Conservation (phyloP, 257 asterid species). For the Primulina eburnea region DNA sequence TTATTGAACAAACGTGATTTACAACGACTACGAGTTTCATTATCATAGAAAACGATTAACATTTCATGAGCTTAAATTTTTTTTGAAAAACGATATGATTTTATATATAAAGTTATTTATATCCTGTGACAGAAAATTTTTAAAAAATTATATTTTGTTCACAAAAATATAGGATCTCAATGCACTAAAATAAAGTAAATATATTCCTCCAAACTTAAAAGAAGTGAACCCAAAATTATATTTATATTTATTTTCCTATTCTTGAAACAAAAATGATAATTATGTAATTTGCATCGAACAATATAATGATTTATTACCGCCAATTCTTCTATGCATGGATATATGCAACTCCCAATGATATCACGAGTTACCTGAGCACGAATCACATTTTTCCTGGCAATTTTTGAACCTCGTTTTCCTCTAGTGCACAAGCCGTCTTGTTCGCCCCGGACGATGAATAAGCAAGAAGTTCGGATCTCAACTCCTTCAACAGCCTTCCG, state of each 20-base stretch:
- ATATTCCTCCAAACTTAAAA: too few species aligned
- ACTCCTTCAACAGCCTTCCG: slow-evolving; percentile 83
- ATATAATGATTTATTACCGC: neutral
- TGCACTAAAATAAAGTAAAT: too few species aligned
- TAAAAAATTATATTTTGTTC: too few species aligned
- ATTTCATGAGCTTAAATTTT: too few species aligned
- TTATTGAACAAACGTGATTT: too few species aligned
- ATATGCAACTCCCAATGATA: neutral
- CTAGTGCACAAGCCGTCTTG: slow-evolving; percentile 21
- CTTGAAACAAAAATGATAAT: neutral
- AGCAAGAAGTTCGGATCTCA: slow-evolving; percentile 75
- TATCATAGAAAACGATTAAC: too few species aligned
- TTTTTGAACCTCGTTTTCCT: slow-evolving; percentile 29
- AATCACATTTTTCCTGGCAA: slow-evolving; percentile 10
- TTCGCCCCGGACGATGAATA: slow-evolving; percentile 29
- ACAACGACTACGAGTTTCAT: too few species aligned
- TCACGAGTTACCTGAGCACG: neutral
- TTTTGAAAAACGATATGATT: too few species aligned
- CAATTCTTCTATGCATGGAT: slow-evolving; percentile 8
- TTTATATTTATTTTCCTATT: neutral
- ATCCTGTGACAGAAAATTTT: too few species aligned
- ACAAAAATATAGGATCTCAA: too few species aligned
- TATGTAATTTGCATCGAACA: neutral
- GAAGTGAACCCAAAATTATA: neutral
- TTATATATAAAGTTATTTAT: too few species aligned